Base-by-base conservation (phyloP, 2,329 filamentous ascomycete species). In the Penicillium paneum region DNA sequence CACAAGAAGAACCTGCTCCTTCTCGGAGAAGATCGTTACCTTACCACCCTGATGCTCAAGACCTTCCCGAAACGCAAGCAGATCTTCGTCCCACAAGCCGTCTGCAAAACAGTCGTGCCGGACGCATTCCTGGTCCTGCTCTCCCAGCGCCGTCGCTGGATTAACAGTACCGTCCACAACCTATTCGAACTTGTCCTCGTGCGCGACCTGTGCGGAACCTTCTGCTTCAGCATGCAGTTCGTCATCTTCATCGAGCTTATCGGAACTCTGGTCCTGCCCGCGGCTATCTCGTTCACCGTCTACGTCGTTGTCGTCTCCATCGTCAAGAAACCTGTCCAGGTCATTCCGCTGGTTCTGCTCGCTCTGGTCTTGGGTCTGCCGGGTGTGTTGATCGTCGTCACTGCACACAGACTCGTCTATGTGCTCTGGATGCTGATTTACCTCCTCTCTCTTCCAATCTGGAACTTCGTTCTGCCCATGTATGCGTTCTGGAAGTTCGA, bases 201-300 rank as follows among this genome's bases (percentile, higher is more conserved):
- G 41, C 86, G 92, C 61, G 94, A 99, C 78, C 83, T 99, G 15
- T 99, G 94, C 70, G 94, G 94, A 62, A 99, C 94, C 3, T 99
- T 99, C 79, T 99, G 95, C 80, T 99, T 99, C 81, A 96, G 91
- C 74, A 99, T 99, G 94, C 94, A 99, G 76, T 99, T 99, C 71
- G 88, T 99, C 61, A 88, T 99, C 59, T 96, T 92, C 71, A 89
- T 99, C 68, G 94, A 99, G 76, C 81, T 99, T 52, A 83, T 97
- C 52, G 94, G 94, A 66, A 99, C 95, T 1, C 80, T 99, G 50
- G 94, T 99, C 11, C 81, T 99, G 21, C 94, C 94, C 2, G 95
- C 94, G 43, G 95, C 95, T 63, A 97, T 99, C 71, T 88, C 90
- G 3, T 99, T 99, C 73, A 99, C 94, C 19, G 86, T 97, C 71